phyloP scores from a whole-genome alignment of 257 asterid species.

The Fraxinus cuspidata region DNA sequence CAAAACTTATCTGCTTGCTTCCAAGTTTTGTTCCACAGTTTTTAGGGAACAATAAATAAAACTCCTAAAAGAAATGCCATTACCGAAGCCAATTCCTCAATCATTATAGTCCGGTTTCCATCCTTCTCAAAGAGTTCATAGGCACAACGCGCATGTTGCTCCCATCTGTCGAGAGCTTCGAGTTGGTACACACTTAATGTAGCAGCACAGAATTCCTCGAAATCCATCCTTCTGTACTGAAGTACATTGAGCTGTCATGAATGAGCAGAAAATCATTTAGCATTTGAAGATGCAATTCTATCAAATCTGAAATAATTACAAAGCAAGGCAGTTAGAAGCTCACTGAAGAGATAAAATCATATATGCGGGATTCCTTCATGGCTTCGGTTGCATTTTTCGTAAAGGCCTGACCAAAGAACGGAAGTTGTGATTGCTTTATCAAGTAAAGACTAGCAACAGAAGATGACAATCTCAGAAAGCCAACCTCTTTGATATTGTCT shows the following conservation, averaged over 20 bases:
- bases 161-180: constrained; percentile 85
- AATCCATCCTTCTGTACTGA: constrained; percentile 94
- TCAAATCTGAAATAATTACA: neutral
- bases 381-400: constrained; percentile 77
- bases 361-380: constrained; percentile 81
- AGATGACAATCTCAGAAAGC: constrained; percentile 2
- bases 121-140: constrained; percentile 87
- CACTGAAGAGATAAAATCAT: constrained; percentile 82
- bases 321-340: constrained; percentile 10
- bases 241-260: constrained; percentile 73
- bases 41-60: neutral
- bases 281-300: neutral
- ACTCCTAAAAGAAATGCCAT: neutral
- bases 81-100: constrained; percentile 94
- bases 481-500: constrained; percentile 46
- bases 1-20: neutral
- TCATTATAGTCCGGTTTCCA: constrained; percentile 83
- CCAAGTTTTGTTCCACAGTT: neutral
- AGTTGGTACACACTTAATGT: constrained; percentile 73
- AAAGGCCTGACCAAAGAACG: constrained; percentile 58
- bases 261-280: constrained; percentile 24
- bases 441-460: neutral
- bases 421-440: constrained; percentile 17
- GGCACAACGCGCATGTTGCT: constrained; percentile 87
- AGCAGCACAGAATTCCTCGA: constrained; percentile 90